Percentiles rank a stretch among this genome's conserved stretches.
These are phyloP conservation scores for Cryphonectria naterciae DNA, from an alignment of 2,329 filamentous ascomycete species.

Conservation along the genomic window DNA sequence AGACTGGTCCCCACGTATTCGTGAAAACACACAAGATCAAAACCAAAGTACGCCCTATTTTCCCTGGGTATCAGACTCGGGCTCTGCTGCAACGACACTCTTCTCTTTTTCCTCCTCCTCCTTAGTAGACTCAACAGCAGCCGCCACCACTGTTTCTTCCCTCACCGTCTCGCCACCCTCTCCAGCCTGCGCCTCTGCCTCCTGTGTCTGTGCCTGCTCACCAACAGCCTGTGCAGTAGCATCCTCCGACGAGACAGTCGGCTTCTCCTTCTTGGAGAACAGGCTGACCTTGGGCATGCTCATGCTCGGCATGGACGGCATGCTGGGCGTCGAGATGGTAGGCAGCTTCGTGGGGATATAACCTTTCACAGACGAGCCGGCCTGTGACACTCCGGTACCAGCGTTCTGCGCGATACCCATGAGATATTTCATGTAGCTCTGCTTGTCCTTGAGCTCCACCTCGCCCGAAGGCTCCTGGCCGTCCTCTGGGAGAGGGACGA, in stretches of 20 bases:
- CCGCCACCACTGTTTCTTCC: neutral
- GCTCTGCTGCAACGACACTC: no score
- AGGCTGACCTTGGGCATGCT: conserved; percentile 24
- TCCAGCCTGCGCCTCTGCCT: neutral
- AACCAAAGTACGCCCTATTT: conserved; percentile 11
- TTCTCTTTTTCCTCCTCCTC: conserved; percentile 2
- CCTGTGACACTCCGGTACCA: conserved; percentile 45
- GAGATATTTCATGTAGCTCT: conserved; percentile 54
- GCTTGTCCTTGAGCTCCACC: conserved; percentile 39
- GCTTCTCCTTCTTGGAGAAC: conserved; percentile 30
- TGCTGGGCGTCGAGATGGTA: conserved; percentile 38
- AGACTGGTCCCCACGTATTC: neutral
- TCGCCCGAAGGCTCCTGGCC: conserved; percentile 40
- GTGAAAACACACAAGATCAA: neutral
- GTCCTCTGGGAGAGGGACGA: conserved; percentile 52
- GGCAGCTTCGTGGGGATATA: conserved; percentile 52
- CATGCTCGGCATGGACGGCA: conserved; percentile 31
- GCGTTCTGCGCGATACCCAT: conserved; percentile 54
- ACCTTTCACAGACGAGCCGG: conserved; percentile 50
- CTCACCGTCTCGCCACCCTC: neutral
- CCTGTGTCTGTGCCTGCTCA: neutral
- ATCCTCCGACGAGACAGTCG: conserved; percentile 17
- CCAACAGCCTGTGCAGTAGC: neutral
- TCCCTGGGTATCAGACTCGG: neutral
- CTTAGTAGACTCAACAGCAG: neutral